phyloP scores from a whole-genome alignment of 2,329 filamentous ascomycete genomes.

The Aspergillus viridinutans region DNA sequence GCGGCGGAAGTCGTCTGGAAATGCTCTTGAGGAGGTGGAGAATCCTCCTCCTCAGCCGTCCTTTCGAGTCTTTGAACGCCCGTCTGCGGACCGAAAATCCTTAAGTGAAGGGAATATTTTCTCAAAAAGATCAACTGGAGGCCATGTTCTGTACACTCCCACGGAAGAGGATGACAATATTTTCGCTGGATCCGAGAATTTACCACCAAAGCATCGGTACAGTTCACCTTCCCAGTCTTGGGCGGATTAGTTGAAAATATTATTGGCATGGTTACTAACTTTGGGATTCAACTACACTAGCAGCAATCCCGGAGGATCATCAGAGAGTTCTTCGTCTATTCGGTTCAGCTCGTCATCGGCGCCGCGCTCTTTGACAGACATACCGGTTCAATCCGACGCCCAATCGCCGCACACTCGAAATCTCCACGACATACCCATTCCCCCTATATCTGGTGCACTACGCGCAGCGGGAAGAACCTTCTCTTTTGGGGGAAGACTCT shows the following conservation, averaged over 20 bases:
- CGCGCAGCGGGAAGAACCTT: conserved; percentile 50
- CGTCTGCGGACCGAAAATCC: conserved; percentile 40
- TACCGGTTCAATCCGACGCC: conserved; percentile 36
- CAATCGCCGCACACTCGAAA: conserved; percentile 35
- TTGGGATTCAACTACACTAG: conserved; percentile 32
- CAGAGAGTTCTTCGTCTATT: conserved; percentile 47
- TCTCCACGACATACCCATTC: conserved; percentile 40
- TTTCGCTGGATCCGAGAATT: conserved; percentile 31
- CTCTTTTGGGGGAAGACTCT: conserved; percentile 48
- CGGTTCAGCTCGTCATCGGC: conserved; percentile 54
- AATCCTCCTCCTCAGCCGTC: conserved; percentile 40
- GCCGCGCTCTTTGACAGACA: conserved; percentile 52
- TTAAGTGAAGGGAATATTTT: conserved; percentile 38
- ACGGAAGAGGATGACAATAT: conserved; percentile 39
- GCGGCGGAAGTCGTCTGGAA: conserved; percentile 53
- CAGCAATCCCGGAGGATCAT: conserved; percentile 44
- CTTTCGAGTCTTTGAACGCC: conserved; percentile 54
- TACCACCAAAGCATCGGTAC: conserved; percentile 36
- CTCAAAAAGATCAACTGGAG: conserved; percentile 31
- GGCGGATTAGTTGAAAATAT: not conserved
- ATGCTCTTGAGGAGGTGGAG: conserved; percentile 48
- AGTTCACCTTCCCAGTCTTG: conserved; percentile 12
- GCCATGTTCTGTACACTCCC: conserved; percentile 31
- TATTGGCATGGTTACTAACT: conserved; percentile 10
- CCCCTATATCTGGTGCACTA: conserved; percentile 40